A percentile compares a stretch with the other conserved stretches of the same genome.
These are phyloP conservation scores for Ilyonectria destructans DNA, from an alignment of 2,329 filamentous ascomycete species.

Conservation along the genomic window DNA sequence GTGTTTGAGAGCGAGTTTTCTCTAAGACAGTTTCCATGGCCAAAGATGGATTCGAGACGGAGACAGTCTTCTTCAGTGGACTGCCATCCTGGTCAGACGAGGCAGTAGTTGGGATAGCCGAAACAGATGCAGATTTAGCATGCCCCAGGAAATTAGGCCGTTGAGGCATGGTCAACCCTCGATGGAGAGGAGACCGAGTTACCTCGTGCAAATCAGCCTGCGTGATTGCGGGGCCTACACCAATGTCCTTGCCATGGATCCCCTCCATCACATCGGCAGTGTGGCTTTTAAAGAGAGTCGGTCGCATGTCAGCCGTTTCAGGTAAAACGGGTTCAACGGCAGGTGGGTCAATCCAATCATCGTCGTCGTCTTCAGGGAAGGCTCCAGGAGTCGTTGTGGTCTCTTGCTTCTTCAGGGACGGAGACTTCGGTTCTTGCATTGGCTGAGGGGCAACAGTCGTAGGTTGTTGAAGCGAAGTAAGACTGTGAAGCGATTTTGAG, in stretches of 20 bases:
- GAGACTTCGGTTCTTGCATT: conserved; percentile 48
- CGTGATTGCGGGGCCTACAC: conserved; percentile 60
- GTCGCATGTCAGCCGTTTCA: conserved; percentile 58
- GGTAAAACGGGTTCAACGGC: conserved; percentile 50
- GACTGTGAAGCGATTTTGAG: conserved; percentile 64
- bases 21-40: conserved; percentile 63
- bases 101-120: conserved; percentile 61
- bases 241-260: conserved; percentile 65
- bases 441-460: conserved; percentile 49
- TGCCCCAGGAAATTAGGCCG: conserved; percentile 53
- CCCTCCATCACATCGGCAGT: conserved; percentile 75
- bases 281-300: conserved; percentile 72
- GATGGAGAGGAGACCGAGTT: conserved; percentile 35
- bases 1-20: conserved; percentile 61
- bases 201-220: conserved; percentile 22
- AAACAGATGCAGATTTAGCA: conserved; percentile 76
- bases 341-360: conserved; percentile 76
- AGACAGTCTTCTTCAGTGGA: conserved; percentile 72
- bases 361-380: conserved; percentile 70
- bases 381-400: conserved; percentile 70
- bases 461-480: conserved; percentile 54
- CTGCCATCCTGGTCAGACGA: conserved; percentile 41
- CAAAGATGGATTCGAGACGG: conserved; percentile 71
- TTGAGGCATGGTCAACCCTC: conserved; percentile 32
- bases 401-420: conserved; percentile 50